These are phyloP conservation scores for Kernera saxatilis DNA, from an alignment of 345 rosid genomes.

Conservation along the genomic window DNA sequence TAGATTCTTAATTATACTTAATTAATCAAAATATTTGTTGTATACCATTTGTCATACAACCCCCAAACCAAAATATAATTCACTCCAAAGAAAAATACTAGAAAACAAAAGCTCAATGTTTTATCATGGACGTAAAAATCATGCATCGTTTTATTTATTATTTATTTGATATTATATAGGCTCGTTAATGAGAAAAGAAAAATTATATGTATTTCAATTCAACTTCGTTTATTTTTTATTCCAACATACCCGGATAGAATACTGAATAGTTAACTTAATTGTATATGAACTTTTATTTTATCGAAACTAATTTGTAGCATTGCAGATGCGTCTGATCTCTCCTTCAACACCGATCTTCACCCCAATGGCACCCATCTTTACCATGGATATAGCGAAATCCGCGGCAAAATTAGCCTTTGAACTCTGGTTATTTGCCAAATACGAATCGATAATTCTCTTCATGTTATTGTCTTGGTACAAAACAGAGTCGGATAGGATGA, in stretches of 20 bases:
- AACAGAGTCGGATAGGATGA: constrained; percentile 48
- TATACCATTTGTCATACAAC: no score
- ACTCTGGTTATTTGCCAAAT: constrained; percentile 12
- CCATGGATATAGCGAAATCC: constrained; percentile 52
- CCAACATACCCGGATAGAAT: not conserved
- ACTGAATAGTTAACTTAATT: not conserved
- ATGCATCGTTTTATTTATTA: no score
- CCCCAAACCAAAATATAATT: no score
- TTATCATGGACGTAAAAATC: no score
- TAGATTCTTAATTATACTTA: no score
- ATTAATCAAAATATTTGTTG: no score
- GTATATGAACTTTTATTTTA: not conserved
- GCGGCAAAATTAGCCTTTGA: constrained; percentile 29
- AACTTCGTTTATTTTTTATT: not conserved
- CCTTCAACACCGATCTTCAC: constrained; percentile 43
- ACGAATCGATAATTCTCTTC: constrained; percentile 37
- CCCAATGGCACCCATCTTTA: constrained; percentile 47
- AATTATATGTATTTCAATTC: no score
- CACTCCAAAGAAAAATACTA: no score
- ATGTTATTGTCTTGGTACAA: constrained; percentile 35
- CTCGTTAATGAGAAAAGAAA: no score
- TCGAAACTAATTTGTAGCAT: constrained; percentile 33
- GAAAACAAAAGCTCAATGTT: no score
- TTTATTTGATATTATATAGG: no score
- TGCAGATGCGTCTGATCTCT: constrained; percentile 48